Evolutionary conservation across 768 basidiomycete genomes (phyloP), one percentile per base, ranked within the genome.

Genomic region (Tulasnella sp.): DNA sequence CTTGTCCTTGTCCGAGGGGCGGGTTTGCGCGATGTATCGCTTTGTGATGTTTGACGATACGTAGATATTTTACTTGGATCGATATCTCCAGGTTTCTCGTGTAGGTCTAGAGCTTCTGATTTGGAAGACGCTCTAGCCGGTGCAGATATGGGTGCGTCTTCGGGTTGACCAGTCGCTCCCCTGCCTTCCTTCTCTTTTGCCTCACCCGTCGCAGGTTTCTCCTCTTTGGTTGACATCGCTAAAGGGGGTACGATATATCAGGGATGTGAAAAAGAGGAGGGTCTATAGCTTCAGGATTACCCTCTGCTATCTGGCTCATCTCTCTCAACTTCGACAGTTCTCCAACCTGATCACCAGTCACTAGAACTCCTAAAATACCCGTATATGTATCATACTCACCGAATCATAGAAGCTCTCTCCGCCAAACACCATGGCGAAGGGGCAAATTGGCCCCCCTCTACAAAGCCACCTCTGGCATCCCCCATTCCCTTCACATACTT

Each of bases 341-440:
- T 38, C 34, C 34, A 38, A 38, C 15, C 34, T 38, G 34, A 38
- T 38, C 5, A 7, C 7, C 5, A 38, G 34, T 38, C 5, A 38
- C 34, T 38, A 7, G 34, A 38, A n/a, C n/a, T n/a, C n/a, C n/a
- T 38, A 15, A 38, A 15, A 38, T 38, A 15, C 34, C 34, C 34
- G n/a, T 15, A 38, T 7, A 15, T 38, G 34, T 38, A 15, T 26
- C 13, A 62, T 24, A 77, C 90, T 71, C 70, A 94, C 90, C 68
- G 90, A 92, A 69, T 93, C 90, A 60, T 76, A 73, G 70, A 96
- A 96, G 24, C 87, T 80, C 67, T 95, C 94, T 23, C 96, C 95
- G 54, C 93, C 93, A 69, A 99, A 99, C 15, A 98, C 88, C 67
- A 88, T 86, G n/a, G 89, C 86, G 68, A 99, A 99, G 77, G n/a